phyloP scores from a whole-genome alignment of 2,329 filamentous ascomycete genomes.

The Ilyonectria destructans region DNA sequence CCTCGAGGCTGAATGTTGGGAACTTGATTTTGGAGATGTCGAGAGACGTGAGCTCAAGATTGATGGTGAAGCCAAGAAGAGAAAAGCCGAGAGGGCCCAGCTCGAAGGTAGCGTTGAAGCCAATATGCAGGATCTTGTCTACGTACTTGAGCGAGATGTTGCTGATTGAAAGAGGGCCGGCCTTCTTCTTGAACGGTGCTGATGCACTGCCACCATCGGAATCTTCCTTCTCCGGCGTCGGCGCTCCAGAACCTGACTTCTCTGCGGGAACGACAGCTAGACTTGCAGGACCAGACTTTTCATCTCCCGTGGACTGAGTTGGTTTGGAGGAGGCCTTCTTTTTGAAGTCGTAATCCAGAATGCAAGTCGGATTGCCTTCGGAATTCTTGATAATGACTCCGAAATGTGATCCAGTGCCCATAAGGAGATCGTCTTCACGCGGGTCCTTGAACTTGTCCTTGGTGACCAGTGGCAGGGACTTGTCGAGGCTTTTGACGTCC shows the following conservation, averaged over 20 bases:
- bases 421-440: constrained; percentile 39
- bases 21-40: too few species aligned
- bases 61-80: constrained; percentile 53
- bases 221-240: background rate
- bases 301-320: too few species aligned
- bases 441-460: constrained; percentile 35
- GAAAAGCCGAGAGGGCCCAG: constrained; percentile 56
- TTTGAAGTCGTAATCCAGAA: constrained; percentile 51
- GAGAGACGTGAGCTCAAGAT: background rate
- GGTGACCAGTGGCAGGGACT: background rate
- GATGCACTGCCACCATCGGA: background rate
- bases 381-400: constrained; percentile 40
- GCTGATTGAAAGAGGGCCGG: constrained; percentile 53
- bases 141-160: constrained; percentile 57
- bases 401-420: constrained; percentile 48
- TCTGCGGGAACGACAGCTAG: too few species aligned
- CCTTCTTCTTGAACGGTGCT: constrained; percentile 51
- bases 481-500: background rate
- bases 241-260: too few species aligned
- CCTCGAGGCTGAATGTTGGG: constrained; percentile 47
- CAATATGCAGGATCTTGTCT: constrained; percentile 48
- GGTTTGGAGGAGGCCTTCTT: too few species aligned
- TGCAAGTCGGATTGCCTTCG: constrained; percentile 16
- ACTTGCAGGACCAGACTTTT: too few species aligned
- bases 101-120: constrained; percentile 54